Percentiles rank a stretch among this genome's conserved stretches.
Conservation (phyloP, 73 alveolate genomes). For the Tetrahymena elliotti region DNA sequence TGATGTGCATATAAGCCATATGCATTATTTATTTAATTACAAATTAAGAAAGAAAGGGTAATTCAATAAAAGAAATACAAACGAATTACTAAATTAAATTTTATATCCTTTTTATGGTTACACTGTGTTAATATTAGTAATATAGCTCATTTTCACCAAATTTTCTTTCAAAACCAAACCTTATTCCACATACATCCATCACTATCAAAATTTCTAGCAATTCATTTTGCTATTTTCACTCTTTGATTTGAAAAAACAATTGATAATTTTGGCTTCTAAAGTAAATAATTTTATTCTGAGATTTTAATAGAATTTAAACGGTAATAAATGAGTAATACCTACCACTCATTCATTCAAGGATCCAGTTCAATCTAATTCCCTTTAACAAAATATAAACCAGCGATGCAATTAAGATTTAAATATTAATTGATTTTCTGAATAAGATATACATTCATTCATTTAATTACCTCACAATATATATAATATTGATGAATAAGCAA, state of each 20-base stretch:
- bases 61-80: background rate
- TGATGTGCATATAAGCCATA: background rate
- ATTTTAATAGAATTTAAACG: no score
- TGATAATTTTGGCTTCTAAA: background rate
- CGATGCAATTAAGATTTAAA: background rate
- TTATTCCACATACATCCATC: background rate
- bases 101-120: background rate
- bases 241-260: no score
- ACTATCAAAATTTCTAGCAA: background rate
- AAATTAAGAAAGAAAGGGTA: background rate
- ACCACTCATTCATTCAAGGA: background rate
- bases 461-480: background rate
- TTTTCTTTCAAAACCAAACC: background rate
- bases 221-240: background rate
- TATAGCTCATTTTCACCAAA: background rate
- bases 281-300: no score
- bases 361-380: background rate
- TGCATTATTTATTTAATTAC: background rate
- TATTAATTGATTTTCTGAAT: background rate
- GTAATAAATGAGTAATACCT: background rate
- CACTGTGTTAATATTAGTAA: background rate
- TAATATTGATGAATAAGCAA: no score
- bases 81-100: background rate
- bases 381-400: background rate
- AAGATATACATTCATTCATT: background rate